A percentile compares a stretch with the other conserved stretches of the same genome.
Conservation (phyloP, 2,329 filamentous ascomycete genomes). For the Bipolaris oryzae region DNA sequence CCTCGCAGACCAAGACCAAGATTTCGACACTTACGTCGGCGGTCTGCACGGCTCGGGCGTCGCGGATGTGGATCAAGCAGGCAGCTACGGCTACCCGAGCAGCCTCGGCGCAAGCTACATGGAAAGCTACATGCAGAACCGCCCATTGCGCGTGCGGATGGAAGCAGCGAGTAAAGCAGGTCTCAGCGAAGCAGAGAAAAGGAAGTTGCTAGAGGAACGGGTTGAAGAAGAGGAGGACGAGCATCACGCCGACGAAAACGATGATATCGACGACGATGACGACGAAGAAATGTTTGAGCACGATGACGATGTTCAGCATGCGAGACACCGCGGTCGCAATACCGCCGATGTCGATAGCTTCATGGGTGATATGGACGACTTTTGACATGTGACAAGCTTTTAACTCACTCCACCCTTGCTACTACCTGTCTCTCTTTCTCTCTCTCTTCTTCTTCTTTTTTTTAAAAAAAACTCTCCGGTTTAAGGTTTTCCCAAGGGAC, state of each 20-base stretch:
- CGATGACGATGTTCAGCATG: background rate
- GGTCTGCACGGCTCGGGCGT: constrained; percentile 42
- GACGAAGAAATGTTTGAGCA: constrained; percentile 11
- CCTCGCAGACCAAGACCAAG: constrained; percentile 21
- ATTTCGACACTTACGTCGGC: constrained; percentile 46
- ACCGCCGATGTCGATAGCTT: constrained; percentile 7
- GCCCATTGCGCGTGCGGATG: constrained; percentile 46
- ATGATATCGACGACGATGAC: constrained; percentile 27
- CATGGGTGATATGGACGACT: constrained; percentile 45
- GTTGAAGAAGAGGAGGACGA: constrained; percentile 12
- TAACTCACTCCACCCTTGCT: background rate
- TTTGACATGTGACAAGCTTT: constrained; percentile 22
- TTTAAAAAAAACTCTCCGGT: background rate
- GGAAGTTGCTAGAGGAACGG: constrained; percentile 18
- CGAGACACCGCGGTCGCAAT: background rate
- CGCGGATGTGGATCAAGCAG: constrained; percentile 44
- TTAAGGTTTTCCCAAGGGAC: background rate
- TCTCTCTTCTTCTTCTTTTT: too few relatives aligned
- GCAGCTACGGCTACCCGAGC: constrained; percentile 44
- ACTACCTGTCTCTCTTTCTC: too few relatives aligned
- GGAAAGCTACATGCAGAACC: constrained; percentile 47
- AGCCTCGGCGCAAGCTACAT: constrained; percentile 46
- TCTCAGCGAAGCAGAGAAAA: constrained; percentile 32
- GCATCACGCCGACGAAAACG: constrained; percentile 4
- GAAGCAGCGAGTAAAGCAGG: constrained; percentile 42